Evolutionary conservation across 2,329 filamentous ascomycete species (phyloP), one percentile per base, ranked within the genome.

Genomic region (Fusarium hostae): DNA sequence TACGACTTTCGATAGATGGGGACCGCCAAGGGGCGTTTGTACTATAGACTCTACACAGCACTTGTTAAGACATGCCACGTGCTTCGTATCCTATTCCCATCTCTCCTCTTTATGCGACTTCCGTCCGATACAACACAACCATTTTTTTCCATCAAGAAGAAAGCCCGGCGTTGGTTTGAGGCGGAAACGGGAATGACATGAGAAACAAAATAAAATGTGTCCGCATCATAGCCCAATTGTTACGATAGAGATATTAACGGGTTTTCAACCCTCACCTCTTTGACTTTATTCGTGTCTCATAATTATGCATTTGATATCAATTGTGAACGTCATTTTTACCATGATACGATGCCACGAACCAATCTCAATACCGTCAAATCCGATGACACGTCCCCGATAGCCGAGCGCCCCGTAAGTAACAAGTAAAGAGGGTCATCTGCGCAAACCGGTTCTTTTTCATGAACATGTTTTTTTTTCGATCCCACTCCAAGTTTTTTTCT

Each of bases 31-130:
- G 72, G 75, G 78, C 77, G 76, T 79, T 74, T 82, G 81, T 82
- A 82, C 68, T 72, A 82, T 82, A 82, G 81, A 82, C 74, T 73
- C 72, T 72, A 78, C 67, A 70, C 75, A 75, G 75, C 74, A 76
- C 75, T 69, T 77, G 65, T 67, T 66, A 72, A 74, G 76, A 77
- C 59, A 73, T 73, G 76, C 76, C 63, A 70, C 70, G 75, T 79
- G 78, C 80, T 78, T 78, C 32, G 74, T 77, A 79, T 52, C 73
- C 72, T 76, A 79, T 74, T 74, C 68, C 70, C 72, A 77, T 79
- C 79, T 79, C 79, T 81, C 77, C 79, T 76, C 78, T 81, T 81
- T 73, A 65, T 72, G 70, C 72, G 65, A 73, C 63, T 66, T 68
- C 52, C 32, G 51, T 70, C 44, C 65, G 52, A 71, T 57, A 64